Base-by-base conservation (phyloP, 805 yeast species). In the Komagataella pseudopastoris region DNA sequence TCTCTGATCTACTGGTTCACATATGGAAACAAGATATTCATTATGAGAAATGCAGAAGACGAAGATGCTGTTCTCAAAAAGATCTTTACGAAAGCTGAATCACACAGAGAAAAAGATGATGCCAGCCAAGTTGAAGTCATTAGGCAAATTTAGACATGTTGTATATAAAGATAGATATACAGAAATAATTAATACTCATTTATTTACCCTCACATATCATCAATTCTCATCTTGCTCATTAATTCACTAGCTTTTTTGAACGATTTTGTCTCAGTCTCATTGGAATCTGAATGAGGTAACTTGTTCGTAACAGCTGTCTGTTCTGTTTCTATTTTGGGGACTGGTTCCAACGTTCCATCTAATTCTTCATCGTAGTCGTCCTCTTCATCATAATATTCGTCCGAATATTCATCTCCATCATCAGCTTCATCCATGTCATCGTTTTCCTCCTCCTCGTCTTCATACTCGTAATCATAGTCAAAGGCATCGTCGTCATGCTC, bases 1-100 rank as follows among this genome's bases (percentile, higher is more conserved):
- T 62, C 76, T 39, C 53, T 78, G 1, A 51, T 69, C 4, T 81
- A 80, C 60, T 82, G 88, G 88, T 66, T 64, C 51, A 63, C 66
- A 20, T 59, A 71, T 56, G 74, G 71, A 20, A 57, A 51, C 24
- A 56, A 48, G 22, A 45, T 50, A 6, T 59, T 45, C 23, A 53
- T 55, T 23, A 54, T 56, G 58, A 55, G 58, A 47, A 45, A 23
- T 23, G 39, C 1, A 30, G 39, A 30, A 12, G 39, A 30, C 39
- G 39, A 30, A 30, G 39, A 30, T 14, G 39, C 39, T 8, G 39
- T 30, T 30, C 39, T 30, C 5, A 30, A 30, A 30, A 30, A 30
- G 14, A 30, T 30, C 39, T 30, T 30, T 30, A 14, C 39, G 4
- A 30, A 30, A 30, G 14, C 39, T 10, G 39, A 30, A 10, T 30